Percentiles rank a stretch among this genome's conserved stretches.
phyloP scores from a whole-genome alignment of 176 grass and related monocot species.

The Triticum timopheevii region DNA sequence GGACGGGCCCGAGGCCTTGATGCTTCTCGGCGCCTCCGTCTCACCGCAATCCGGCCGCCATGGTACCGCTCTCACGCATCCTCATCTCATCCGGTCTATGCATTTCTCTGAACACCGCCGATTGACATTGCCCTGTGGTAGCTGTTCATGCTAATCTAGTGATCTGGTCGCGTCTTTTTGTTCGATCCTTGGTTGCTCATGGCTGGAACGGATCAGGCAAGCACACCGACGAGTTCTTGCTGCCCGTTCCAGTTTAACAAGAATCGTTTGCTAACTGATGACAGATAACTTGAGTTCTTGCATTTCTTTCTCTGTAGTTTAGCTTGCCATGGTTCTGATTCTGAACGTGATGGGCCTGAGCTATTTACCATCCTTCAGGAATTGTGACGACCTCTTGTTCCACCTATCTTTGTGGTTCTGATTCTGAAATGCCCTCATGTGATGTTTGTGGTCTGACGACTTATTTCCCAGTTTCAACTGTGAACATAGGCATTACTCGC shows the following conservation, averaged over 20 bases:
- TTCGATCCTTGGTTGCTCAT: background rate
- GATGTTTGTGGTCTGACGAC: background rate
- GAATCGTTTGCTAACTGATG: background rate
- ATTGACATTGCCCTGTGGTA: background rate
- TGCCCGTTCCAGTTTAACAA: background rate
- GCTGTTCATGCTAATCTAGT: background rate
- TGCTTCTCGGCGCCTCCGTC: background rate
- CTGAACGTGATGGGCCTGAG: background rate
- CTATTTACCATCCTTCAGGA: background rate
- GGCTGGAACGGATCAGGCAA: background rate
- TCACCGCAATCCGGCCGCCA: slow-evolving; percentile 3
- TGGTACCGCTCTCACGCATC: slow-evolving; percentile 13
- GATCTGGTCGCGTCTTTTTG: background rate
- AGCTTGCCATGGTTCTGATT: background rate
- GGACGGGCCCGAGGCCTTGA: background rate
- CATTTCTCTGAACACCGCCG: background rate
- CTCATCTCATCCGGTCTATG: background rate
- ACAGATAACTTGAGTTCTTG: background rate
- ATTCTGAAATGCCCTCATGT: too few relatives aligned
- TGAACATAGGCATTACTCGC: background rate
- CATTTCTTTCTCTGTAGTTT: background rate
- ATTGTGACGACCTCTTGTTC: background rate
- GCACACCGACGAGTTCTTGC: background rate
- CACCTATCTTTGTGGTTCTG: background rate
- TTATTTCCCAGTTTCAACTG: background rate